Evolutionary conservation across 768 basidiomycete genomes (phyloP), one percentile per base, ranked within the genome.

Genomic region (Boletus rubescentipes): DNA sequence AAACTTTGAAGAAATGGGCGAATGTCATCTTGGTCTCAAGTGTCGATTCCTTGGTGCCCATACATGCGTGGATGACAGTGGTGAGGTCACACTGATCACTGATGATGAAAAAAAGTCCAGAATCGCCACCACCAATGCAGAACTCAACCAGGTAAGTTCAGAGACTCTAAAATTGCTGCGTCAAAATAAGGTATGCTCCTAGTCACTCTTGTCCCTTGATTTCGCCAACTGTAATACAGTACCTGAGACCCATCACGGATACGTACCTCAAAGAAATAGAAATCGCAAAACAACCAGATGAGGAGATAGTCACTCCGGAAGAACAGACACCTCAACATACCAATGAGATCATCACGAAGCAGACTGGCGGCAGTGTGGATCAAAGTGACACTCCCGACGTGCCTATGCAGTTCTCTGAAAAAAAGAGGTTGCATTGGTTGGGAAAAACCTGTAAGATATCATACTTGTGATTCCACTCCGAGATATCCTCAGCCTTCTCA

Each of bases 21-120:
- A 66, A 53, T 70, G 69, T 51, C 68, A 68, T 38, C 59, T 70
- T 12, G 97, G 94, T 12, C 86, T 90, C 69, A 92, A 93, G 69
- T 99, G 97, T 67, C 84, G 97, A 3, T 97, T 89, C 71, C 79
- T 97, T 6, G 87, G 88, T 12, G 86, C 82, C 4, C 96, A 99
- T 69, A 72, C 87, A 11, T 71, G 65, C 16, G 71, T 72, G 34
- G 74, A 78, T 30, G 77, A 76, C 16, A 71, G 74, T 12, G 84
- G 81, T 2, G 58, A 69, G 2, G 60, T 81, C 15, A 68, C 69
- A 23, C 64, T 87, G 1, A 55, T 78, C 0, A 72, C 72, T 7
- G 83, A 92, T 61, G 80, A 83, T 54, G 81, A 84, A 36, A 86
- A 80, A 67, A 80, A 81, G 63, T 80, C 77, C 18, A 72, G 61